Conservation (phyloP, 129 eudicot species). For the Pseudognaphalium luteoalbum region DNA sequence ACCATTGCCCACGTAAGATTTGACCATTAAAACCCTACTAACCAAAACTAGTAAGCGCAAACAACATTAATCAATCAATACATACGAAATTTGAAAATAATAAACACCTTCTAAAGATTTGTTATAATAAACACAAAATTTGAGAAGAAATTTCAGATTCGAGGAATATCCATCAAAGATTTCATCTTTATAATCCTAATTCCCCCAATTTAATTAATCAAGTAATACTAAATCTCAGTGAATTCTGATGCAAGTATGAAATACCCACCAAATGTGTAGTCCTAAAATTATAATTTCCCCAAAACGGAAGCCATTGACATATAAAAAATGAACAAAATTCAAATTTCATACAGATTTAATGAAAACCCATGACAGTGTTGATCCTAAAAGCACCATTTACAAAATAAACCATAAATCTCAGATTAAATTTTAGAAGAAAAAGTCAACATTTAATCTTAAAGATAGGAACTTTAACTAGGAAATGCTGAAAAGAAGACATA, state of each 20-base stretch:
- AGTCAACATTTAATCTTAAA: neutral
- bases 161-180: neutral
- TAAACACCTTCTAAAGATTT: neutral
- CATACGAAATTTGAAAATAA: neutral
- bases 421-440: neutral
- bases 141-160: neutral
- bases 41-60: neutral
- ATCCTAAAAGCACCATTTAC: neutral
- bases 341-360: neutral
- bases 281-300: neutral
- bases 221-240: neutral
- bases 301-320: neutral
- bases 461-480: neutral
- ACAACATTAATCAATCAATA: neutral
- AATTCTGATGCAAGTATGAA: neutral
- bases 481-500: neutral
- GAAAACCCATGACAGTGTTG: neutral
- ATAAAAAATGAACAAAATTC: neutral
- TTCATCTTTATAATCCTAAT: neutral
- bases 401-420: neutral
- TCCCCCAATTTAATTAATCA: neutral
- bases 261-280: neutral
- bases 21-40: neutral
- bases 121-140: neutral
- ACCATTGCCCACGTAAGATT: neutral